These are phyloP conservation scores for Berkeleyomyces rouxiae DNA, from an alignment of 2,329 filamentous ascomycete species.

Conservation along the genomic window DNA sequence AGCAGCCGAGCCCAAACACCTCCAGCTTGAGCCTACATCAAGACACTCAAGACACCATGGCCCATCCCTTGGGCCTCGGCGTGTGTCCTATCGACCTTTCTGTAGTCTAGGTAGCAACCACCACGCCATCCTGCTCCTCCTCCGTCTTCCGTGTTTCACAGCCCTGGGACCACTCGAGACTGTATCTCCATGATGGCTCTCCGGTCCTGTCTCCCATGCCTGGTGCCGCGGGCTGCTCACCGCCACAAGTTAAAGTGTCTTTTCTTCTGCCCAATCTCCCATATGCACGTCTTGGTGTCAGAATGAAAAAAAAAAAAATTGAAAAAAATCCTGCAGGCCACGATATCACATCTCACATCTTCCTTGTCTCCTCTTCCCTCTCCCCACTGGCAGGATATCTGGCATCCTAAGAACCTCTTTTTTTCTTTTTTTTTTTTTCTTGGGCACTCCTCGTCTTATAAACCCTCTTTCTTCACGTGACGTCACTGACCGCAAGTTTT, in stretches of 20 bases:
- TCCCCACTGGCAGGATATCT: background rate
- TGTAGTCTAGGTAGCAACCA: no score
- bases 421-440: background rate
- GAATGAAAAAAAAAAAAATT: background rate
- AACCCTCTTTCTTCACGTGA: background rate
- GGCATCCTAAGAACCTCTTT: background rate
- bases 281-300: background rate
- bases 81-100: no score
- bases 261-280: background rate
- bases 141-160: no score
- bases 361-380: background rate
- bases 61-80: no score
- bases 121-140: no score
- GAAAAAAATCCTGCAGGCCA: background rate
- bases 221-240: background rate
- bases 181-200: no score
- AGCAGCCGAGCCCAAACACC: background rate
- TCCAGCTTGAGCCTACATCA: background rate
- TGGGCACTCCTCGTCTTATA: no score
- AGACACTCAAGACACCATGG: background rate
- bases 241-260: background rate
- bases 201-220: background rate
- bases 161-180: no score
- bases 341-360: background rate
- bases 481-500: background rate